Evolutionary conservation across 1,139 yeast species (phyloP), one percentile per base, ranked within the genome.

Genomic region (Yamadazyma dushanensis): DNA sequence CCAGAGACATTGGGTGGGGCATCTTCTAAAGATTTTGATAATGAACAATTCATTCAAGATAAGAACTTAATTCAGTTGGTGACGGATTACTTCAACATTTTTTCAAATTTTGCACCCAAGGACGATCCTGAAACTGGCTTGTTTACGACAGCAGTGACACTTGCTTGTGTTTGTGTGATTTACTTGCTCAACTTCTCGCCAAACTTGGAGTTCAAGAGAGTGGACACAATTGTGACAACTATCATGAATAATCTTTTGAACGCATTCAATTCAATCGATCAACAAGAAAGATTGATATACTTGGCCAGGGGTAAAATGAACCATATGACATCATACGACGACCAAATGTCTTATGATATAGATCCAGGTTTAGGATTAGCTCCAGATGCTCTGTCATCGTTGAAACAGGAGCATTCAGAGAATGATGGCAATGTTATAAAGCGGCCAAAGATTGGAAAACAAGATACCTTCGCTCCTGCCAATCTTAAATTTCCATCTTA

Each of bases 41-140:
- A 44, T 21, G 47, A 39, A 4, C 40, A 40, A 13, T 44, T 45
- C 25, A 36, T 41, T 14, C 40, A 43, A 23, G 51, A 47, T 31
- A 38, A 39, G 20, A 26, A 28, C 19, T 43, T 47, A 28, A 48
- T 50, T 21, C 61, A 56, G 32, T 53, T 62, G 1, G 43, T 67
- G 4, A 56, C 63, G 7, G 73, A 68, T 40, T 51, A 61, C 13
- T 66, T 67, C 46, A 61, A 65, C 35, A 51, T 69, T 15, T 53
- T 69, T 23, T 56, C 65, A n/a, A 66, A 56, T 19, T 54, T 59
- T 36, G 59, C 63, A 3, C 57, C 49, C 18, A 57, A 56, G 33
- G 70, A 60, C 37, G 70, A 61, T 31, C 61, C 70, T 4, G 53
- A 57, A 31, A 59, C 66, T 3, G 67, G 65, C 8, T 53, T 73